A percentile compares a stretch with the other conserved stretches of the same genome.
These are phyloP conservation scores for Nectriaceae sp. DNA, from an alignment of 2,329 filamentous ascomycete genomes.

Conservation along the genomic window DNA sequence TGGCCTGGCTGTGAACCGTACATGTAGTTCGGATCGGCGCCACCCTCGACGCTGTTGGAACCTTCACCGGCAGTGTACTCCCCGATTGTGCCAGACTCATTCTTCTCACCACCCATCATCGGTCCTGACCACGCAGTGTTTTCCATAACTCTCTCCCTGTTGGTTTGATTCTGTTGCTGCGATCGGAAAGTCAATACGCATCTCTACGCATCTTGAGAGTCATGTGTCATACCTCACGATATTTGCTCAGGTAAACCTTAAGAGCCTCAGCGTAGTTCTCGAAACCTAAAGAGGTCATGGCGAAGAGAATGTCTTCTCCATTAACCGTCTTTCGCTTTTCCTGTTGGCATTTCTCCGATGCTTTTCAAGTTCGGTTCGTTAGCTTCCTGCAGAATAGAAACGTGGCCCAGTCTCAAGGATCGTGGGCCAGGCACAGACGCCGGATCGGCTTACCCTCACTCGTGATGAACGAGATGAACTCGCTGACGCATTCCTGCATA, in stretches of 20 bases:
- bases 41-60: slow-evolving; percentile 41
- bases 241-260: slow-evolving; percentile 97
- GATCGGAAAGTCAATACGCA: slow-evolving; percentile 10
- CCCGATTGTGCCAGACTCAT: slow-evolving; percentile 29
- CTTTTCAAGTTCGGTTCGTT: slow-evolving; percentile 48
- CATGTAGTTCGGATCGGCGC: slow-evolving; percentile 48
- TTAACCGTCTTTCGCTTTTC: slow-evolving; percentile 99
- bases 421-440: neutral
- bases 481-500: slow-evolving; percentile 99
- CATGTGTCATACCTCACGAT: slow-evolving; percentile 75
- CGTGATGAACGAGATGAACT: slow-evolving; percentile 99
- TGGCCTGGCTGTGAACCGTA: slow-evolving; percentile 57
- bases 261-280: slow-evolving; percentile 98
- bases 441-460: slow-evolving; percentile 77
- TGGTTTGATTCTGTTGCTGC: slow-evolving; percentile 45
- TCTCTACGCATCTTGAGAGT: neutral
- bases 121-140: slow-evolving; percentile 32
- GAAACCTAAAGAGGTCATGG: slow-evolving; percentile 98
- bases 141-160: slow-evolving; percentile 41
- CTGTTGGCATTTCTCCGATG: slow-evolving; percentile 98
- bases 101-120: slow-evolving; percentile 36
- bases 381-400: slow-evolving; percentile 21
- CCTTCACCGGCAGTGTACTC: slow-evolving; percentile 48
- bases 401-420: slow-evolving; percentile 12
- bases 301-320: slow-evolving; percentile 96